Evolutionary conservation across 805 yeast genomes (phyloP).

Genomic region (Pichia membranifaciens): DNA sequence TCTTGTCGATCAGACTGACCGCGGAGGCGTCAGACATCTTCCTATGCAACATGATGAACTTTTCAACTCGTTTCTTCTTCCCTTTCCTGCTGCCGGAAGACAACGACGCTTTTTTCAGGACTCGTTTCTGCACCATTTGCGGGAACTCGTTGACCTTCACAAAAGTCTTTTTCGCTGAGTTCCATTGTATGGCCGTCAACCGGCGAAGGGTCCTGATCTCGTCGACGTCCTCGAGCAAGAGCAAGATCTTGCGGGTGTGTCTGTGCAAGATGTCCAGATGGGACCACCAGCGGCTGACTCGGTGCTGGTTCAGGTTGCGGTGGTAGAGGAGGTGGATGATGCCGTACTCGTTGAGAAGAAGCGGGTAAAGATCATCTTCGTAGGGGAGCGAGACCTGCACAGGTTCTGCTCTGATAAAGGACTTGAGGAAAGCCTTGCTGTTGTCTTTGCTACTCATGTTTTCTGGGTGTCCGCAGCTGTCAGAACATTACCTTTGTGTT

Average conservation of each 20-base stretch:
- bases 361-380: neutral
- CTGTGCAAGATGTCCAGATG: constrained; percentile 60
- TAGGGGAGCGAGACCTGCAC: neutral
- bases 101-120: constrained; percentile 4
- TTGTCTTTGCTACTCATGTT: neutral
- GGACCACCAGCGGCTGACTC: constrained; percentile 72
- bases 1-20: neutral
- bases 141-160: constrained; percentile 6
- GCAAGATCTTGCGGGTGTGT: constrained; percentile 37
- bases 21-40: neutral
- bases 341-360: constrained; percentile 43
- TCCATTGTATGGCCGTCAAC: constrained; percentile 12
- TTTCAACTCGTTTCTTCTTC: constrained; percentile 5
- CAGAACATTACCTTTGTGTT: too few relatives aligned
- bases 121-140: constrained; percentile 7
- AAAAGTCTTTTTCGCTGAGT: constrained; percentile 7
- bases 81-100: constrained; percentile 5
- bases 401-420: neutral
- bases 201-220: constrained; percentile 13
- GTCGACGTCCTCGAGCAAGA: constrained; percentile 24
- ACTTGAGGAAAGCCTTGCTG: neutral
- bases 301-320: constrained; percentile 72
- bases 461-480: too few relatives aligned
- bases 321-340: constrained; percentile 60
- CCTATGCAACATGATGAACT: neutral